phyloP scores from a whole-genome alignment of 2,329 filamentous ascomycete species.

The Gyromitra esculenta region DNA sequence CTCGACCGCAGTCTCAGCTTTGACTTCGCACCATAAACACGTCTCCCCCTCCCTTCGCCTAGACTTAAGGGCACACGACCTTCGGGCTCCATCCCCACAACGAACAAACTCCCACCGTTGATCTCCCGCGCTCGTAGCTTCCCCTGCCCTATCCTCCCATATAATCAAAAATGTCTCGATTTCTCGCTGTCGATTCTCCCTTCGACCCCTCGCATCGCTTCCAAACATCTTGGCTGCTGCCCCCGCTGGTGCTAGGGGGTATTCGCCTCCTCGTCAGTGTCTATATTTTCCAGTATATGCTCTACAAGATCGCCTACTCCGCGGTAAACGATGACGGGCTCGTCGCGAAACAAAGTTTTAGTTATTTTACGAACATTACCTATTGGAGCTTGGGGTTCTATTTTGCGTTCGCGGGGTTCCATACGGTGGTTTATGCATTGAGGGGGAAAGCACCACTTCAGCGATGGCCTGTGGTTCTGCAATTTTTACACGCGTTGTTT shows the following conservation, averaged over 20 bases:
- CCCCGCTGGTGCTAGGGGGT: constrained; percentile 70
- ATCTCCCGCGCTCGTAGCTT: constrained; percentile 2
- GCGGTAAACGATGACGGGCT: constrained; percentile 61
- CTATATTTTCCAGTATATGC: constrained; percentile 75
- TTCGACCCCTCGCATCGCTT: constrained; percentile 70
- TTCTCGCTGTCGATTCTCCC: constrained; percentile 60
- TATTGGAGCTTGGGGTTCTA: constrained; percentile 88
- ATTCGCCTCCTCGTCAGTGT: constrained; percentile 65
- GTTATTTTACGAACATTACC: constrained; percentile 82
- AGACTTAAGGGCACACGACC: neutral
- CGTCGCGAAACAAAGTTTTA: constrained; percentile 70
- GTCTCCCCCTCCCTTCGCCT: neutral
- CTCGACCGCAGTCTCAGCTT: neutral
- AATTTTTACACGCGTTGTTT: constrained; percentile 72
- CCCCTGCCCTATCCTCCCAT: too few relatives aligned
- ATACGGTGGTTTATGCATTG: constrained; percentile 74
- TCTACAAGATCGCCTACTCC: constrained; percentile 73
- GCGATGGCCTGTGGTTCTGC: constrained; percentile 69
- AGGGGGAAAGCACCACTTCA: constrained; percentile 66
- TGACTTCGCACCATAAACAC: constrained; percentile 21
- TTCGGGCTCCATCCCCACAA: constrained; percentile 8
- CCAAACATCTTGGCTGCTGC: constrained; percentile 82
- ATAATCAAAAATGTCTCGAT: constrained; percentile 31
- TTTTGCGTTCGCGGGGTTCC: constrained; percentile 70
- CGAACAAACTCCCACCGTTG: neutral